Evolutionary conservation across 1,284 basidiomycete species (phyloP).

Genomic region (Paramarasmius palmivorus): DNA sequence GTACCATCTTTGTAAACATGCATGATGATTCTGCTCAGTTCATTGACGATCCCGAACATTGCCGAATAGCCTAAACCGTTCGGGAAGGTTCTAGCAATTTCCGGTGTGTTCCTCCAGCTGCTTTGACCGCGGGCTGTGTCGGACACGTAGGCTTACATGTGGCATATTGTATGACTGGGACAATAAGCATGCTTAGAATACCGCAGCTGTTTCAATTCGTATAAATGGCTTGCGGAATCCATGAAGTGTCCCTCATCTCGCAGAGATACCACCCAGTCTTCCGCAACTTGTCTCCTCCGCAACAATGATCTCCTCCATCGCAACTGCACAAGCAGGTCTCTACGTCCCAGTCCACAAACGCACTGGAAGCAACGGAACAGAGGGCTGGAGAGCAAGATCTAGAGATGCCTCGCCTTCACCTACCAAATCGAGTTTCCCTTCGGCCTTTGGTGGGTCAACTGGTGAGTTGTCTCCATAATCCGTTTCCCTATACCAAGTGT

Average conservation of each 20-base stretch:
- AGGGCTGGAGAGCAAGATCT: background rate
- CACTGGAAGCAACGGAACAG: conserved; percentile 1
- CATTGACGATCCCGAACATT: background rate
- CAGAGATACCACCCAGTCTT: no score
- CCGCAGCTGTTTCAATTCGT: no score
- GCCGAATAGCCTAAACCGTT: no score
- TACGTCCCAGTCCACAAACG: conserved; percentile 35
- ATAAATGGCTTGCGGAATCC: no score
- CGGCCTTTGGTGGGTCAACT: conserved; percentile 8
- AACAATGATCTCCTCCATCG: conserved; percentile 17
- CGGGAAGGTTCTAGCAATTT: no score
- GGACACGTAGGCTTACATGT: no score
- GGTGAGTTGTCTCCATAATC: conserved; percentile 1
- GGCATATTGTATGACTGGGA: no score
- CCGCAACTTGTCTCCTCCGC: background rate
- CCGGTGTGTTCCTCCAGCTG: no score
- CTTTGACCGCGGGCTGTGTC: no score
- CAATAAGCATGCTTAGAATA: no score
- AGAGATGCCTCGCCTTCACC: background rate
- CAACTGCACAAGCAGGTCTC: conserved; percentile 16
- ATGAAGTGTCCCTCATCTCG: no score
- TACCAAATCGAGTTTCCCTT: background rate
- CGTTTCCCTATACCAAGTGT: background rate
- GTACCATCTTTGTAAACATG: no score
- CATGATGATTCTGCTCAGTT: background rate